Conservation (phyloP, 441 rosid species). For the Erysimum cheiri region DNA sequence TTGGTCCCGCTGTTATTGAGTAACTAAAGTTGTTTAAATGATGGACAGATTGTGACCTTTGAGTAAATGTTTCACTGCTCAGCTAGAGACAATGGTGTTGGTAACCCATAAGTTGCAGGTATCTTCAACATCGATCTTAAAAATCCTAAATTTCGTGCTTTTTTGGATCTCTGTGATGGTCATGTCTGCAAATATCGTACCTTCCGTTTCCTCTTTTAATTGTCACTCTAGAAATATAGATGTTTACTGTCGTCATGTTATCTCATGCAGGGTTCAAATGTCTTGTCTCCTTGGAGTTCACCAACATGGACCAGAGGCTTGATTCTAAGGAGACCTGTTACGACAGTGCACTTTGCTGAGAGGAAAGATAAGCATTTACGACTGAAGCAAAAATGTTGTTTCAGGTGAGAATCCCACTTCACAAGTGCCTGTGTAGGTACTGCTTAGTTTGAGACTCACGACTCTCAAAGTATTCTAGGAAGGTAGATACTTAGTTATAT, state of each 20-base stretch:
- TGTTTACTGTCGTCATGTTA: conserved; percentile 14
- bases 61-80: conserved; percentile 70
- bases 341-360: conserved; percentile 53
- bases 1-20: not conserved
- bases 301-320: conserved; percentile 66
- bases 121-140: conserved; percentile 18
- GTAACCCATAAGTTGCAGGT: conserved; percentile 93
- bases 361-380: conserved; percentile 55
- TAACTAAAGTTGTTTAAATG: conserved; percentile 30
- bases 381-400: conserved; percentile 50
- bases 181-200: not conserved
- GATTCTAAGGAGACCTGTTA: conserved; percentile 52
- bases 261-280: conserved; percentile 67
- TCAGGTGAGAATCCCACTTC: conserved; percentile 54
- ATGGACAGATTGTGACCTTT: conserved; percentile 48
- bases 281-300: conserved; percentile 57
- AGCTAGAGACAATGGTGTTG: conserved; percentile 79
- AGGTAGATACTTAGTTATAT: not conserved
- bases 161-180: conserved; percentile 3
- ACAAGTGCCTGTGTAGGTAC: conserved; percentile 16
- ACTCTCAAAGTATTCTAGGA: conserved; percentile 19
- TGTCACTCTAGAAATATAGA: conserved; percentile 7
- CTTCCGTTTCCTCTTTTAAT: not conserved
- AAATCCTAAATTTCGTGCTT: not conserved
- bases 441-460: conserved; percentile 7